Percentiles rank a stretch among this genome's conserved stretches.
Evolutionary conservation across 2,329 filamentous ascomycete species (phyloP).

Genomic region (Sporothrix pseudoabietina): DNA sequence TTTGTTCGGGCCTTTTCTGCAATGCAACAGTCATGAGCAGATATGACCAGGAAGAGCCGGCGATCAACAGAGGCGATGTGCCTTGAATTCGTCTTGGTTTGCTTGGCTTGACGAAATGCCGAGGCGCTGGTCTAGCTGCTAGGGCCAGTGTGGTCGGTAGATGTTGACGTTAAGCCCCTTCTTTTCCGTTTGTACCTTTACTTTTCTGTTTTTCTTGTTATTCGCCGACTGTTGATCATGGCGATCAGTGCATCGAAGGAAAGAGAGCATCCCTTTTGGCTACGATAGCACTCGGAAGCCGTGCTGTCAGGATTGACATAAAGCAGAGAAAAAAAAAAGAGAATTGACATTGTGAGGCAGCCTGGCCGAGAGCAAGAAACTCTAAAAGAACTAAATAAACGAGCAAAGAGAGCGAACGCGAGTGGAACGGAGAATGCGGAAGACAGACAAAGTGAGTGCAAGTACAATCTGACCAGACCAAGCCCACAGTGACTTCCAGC

Average conservation of each 20-base stretch:
- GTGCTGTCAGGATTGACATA: background rate
- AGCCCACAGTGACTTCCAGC: background rate
- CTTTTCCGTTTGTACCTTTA: background rate
- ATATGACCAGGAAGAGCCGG: background rate
- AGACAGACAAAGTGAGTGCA: background rate
- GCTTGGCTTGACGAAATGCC: slow-evolving; percentile 12
- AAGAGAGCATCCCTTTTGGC: slow-evolving; percentile 1
- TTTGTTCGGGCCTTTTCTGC: background rate
- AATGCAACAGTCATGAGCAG: background rate
- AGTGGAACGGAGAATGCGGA: background rate
- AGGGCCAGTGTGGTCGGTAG: background rate
- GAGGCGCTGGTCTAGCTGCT: background rate
- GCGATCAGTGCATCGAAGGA: background rate
- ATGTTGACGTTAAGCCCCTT: background rate
- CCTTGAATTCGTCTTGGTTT: background rate
- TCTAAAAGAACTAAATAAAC: background rate
- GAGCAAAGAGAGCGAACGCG: slow-evolving; percentile 1
- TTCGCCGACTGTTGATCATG: background rate
- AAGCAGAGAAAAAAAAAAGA: background rate
- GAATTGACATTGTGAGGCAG: background rate
- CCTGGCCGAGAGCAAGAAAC: slow-evolving; percentile 6
- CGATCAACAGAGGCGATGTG: slow-evolving; percentile 7
- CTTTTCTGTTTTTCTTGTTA: background rate
- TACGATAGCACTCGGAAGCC: background rate
- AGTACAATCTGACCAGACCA: background rate